A percentile compares a stretch with the other conserved stretches of the same genome.
These are phyloP conservation scores for Macrophomina phaseolina DNA, from an alignment of 2,329 filamentous ascomycete species.

Conservation along the genomic window DNA sequence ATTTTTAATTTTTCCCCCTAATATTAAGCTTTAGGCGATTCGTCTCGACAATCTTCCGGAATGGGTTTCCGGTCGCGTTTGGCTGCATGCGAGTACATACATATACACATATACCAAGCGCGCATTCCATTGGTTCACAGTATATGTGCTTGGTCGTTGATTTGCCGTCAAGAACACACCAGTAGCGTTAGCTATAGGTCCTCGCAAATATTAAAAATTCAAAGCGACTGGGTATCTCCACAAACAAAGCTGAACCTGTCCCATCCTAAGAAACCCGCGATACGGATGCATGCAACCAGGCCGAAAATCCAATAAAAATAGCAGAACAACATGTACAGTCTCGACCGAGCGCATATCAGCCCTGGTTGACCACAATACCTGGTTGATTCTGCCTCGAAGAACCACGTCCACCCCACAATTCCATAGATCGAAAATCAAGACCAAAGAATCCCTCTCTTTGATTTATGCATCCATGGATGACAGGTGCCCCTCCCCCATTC, in stretches of 20 bases:
- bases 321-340: background rate
- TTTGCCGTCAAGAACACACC: background rate
- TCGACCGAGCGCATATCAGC: background rate
- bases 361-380: background rate
- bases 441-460: too few species aligned
- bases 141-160: background rate
- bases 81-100: background rate
- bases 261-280: background rate
- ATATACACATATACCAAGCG: background rate
- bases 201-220: background rate
- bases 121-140: background rate
- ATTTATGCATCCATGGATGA: too few species aligned
- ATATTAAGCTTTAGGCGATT: background rate
- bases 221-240: conserved; percentile 19
- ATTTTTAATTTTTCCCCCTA: background rate
- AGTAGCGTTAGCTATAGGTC: background rate
- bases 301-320: background rate
- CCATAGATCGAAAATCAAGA: background rate
- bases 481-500: too few species aligned
- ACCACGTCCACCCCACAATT: background rate
- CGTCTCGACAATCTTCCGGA: background rate
- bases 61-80: background rate
- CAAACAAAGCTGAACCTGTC: background rate
- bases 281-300: background rate
- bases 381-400: background rate